A percentile compares a stretch with the other conserved stretches of the same genome.
phyloP scores from a whole-genome alignment of 805 yeast genomes.

The Saccharomycopsis capsularis region DNA sequence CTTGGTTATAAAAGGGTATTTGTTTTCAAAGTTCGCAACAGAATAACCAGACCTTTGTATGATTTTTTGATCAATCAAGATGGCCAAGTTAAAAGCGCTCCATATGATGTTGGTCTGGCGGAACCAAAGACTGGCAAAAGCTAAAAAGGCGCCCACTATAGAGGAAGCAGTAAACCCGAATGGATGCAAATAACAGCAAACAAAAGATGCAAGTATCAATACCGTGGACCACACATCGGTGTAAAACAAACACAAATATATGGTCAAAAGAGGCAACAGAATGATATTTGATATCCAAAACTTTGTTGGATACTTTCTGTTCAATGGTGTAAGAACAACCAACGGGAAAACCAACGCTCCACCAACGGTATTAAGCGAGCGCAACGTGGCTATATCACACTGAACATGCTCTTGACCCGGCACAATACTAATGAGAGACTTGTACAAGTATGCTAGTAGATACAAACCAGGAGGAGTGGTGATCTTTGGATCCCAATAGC shows the following conservation, averaged over 20 bases:
- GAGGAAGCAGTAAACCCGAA: slow-evolving; percentile 24
- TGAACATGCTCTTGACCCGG: slow-evolving; percentile 25
- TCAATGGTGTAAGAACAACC: slow-evolving; percentile 35
- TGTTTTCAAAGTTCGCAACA: neutral
- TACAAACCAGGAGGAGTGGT: slow-evolving; percentile 97
- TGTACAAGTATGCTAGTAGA: slow-evolving; percentile 35
- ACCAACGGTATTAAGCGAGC: slow-evolving; percentile 61
- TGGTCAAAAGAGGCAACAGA: slow-evolving; percentile 62
- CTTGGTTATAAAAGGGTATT: neutral
- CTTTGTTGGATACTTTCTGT: slow-evolving; percentile 35
- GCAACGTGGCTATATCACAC: slow-evolving; percentile 35
- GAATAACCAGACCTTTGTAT: neutral
- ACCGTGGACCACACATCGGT: slow-evolving; percentile 92
- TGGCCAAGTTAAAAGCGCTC: slow-evolving; percentile 56
- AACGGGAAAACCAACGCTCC: slow-evolving; percentile 50
- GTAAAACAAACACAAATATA: slow-evolving; percentile 74
- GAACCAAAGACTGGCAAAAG: slow-evolving; percentile 59
- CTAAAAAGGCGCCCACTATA: slow-evolving; percentile 44
- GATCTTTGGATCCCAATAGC: slow-evolving; percentile 79
- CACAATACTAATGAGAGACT: slow-evolving; percentile 24
- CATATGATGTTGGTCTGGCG: slow-evolving; percentile 92
- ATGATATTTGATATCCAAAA: slow-evolving; percentile 39
- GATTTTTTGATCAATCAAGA: slow-evolving; percentile 42
- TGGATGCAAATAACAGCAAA: slow-evolving; percentile 35
- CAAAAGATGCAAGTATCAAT: slow-evolving; percentile 49